phyloP scores from a whole-genome alignment of 78 protist genomes.

The Cyanophora paradoxa region DNA sequence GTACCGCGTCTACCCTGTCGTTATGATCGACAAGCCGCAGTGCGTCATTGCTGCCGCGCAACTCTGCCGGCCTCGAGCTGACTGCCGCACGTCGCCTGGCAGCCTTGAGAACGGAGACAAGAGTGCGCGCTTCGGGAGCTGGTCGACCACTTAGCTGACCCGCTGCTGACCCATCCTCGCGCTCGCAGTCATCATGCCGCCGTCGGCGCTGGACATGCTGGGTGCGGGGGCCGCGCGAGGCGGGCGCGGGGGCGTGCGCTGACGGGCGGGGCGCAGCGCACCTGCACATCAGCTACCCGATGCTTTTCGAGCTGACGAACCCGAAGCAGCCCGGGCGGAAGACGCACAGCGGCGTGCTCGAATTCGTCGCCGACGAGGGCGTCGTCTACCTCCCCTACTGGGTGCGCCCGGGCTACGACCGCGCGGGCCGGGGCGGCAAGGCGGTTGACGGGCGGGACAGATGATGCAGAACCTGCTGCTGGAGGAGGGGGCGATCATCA shows the following conservation, averaged over 20 bases:
- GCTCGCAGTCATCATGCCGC: constrained; percentile 15
- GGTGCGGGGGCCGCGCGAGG: not conserved
- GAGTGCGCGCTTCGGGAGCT: too few relatives aligned
- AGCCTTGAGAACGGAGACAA: too few relatives aligned
- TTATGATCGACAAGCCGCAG: too few relatives aligned
- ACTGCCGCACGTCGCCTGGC: too few relatives aligned
- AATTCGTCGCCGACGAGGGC: constrained; percentile 37
- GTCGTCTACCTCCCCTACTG: constrained; percentile 21
- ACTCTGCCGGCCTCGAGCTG: too few relatives aligned
- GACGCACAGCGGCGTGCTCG: constrained; percentile 34
- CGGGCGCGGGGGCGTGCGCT: not conserved
- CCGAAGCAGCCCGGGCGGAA: not conserved
- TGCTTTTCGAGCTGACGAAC: constrained; percentile 23
- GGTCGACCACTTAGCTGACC: too few relatives aligned
- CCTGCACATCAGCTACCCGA: constrained; percentile 12
- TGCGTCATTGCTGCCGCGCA: too few relatives aligned
- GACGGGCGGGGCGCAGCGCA: constrained; percentile 6
- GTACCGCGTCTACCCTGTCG: too few relatives aligned
- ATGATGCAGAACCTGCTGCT: constrained; percentile 24
- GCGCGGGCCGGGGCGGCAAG: too few relatives aligned
- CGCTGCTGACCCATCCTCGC: too few relatives aligned
- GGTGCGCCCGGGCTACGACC: not conserved
- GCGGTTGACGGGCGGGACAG: too few relatives aligned
- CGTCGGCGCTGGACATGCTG: constrained; percentile 6
- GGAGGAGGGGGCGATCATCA: constrained; percentile 11